phyloP scores from a whole-genome alignment of 441 rosid species.

The Kokia cookei region DNA sequence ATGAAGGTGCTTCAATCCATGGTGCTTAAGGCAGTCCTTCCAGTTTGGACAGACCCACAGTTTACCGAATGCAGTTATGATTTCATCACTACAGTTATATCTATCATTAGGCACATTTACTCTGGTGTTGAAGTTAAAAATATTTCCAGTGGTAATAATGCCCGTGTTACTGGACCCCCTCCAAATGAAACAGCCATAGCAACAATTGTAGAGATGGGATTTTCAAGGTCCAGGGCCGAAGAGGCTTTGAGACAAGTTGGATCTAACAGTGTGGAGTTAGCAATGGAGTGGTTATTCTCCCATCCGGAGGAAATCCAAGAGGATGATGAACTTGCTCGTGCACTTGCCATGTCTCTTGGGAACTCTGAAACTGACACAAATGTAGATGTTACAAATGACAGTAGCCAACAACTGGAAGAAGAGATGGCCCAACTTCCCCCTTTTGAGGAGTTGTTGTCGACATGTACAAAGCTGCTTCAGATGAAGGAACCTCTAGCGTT shows the following conservation, averaged over 20 bases:
- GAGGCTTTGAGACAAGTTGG: conserved; percentile 97
- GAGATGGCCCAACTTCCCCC: conserved; percentile 86
- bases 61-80: conserved; percentile 80
- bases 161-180: conserved; percentile 84
- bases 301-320: conserved; percentile 91
- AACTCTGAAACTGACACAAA: conserved; percentile 79
- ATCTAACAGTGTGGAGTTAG: conserved; percentile 93
- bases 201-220: conserved; percentile 99
- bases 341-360: conserved; percentile 97
- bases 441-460: conserved; percentile 80
- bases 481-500: conserved; percentile 89
- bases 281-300: conserved; percentile 98
- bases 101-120: conserved; percentile 84
- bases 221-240: conserved; percentile 92
- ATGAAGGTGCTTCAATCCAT: conserved; percentile 91
- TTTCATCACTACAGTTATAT: conserved; percentile 69
- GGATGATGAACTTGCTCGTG: conserved; percentile 99
- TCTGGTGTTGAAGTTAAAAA: conserved; percentile 96
- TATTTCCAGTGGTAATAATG: conserved; percentile 36
- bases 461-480: conserved; percentile 85
- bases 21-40: conserved; percentile 92
- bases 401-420: conserved; percentile 51
- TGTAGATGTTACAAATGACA: conserved; percentile 51
- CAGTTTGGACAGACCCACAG: conserved; percentile 90
- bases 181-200: conserved; percentile 84